Percentiles rank a stretch among this genome's conserved stretches.
Conservation (phyloP, 495 filamentous ascomycete genomes). For the Aspergillus egyptiacus region DNA sequence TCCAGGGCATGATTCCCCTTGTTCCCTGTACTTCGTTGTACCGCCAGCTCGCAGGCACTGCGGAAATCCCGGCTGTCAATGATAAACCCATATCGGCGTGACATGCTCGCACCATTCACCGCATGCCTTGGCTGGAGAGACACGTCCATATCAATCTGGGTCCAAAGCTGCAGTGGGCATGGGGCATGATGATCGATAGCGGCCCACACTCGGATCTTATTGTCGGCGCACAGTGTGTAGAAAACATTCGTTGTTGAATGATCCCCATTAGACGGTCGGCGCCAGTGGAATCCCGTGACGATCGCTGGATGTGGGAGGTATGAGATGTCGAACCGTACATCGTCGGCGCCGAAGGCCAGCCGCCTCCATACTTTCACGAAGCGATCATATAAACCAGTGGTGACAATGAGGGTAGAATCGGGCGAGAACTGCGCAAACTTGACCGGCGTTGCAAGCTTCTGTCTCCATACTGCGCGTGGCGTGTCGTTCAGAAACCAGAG, state of each 20-base stretch:
- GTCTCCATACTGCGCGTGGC: constrained; percentile 62
- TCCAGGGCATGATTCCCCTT: constrained; percentile 65
- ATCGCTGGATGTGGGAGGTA: constrained; percentile 80
- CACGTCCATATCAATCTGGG: constrained; percentile 67
- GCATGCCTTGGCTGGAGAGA: constrained; percentile 60
- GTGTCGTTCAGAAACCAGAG: constrained; percentile 56
- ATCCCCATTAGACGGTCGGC: constrained; percentile 64
- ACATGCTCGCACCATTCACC: constrained; percentile 22
- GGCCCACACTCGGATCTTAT: constrained; percentile 77
- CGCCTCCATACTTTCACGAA: constrained; percentile 91
- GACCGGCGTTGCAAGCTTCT: constrained; percentile 61
- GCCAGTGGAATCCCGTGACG: constrained; percentile 82
- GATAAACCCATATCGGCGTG: constrained; percentile 69
- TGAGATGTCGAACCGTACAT: constrained; percentile 81
- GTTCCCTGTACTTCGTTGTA: constrained; percentile 54
- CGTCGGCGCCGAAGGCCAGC: constrained; percentile 74
- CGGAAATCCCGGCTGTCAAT: constrained; percentile 79
- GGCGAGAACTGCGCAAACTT: constrained; percentile 78
- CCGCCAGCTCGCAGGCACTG: constrained; percentile 66
- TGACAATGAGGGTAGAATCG: constrained; percentile 79
- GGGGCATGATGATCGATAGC: constrained; percentile 66
- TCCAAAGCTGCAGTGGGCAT: constrained; percentile 72
- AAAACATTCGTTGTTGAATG: constrained; percentile 82
- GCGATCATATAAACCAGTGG: constrained; percentile 71
- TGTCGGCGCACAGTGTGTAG: constrained; percentile 89